phyloP scores from a whole-genome alignment of 2,329 filamentous ascomycete species.

The Ceratocystis smalleyi region DNA sequence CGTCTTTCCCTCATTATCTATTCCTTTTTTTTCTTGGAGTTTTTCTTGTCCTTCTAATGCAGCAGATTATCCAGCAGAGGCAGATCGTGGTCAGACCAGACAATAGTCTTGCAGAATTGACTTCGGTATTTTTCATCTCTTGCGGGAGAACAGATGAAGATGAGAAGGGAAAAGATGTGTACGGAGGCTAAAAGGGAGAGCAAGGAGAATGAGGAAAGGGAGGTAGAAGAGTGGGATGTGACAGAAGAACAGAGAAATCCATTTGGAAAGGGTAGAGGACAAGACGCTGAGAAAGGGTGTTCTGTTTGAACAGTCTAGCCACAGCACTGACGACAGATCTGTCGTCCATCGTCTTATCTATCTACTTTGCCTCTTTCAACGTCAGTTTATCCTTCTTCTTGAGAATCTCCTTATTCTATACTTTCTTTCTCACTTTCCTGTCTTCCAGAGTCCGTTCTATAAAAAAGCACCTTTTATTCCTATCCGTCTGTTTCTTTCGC shows the following conservation, averaged over 20 bases:
- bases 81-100: not conserved
- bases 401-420: too few relatives aligned
- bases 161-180: not conserved
- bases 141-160: not conserved
- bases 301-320: not conserved
- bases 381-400: too few relatives aligned
- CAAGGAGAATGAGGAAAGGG: not conserved
- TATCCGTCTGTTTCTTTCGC: constrained; percentile 17
- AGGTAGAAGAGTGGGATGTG: not conserved
- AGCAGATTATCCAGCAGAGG: not conserved
- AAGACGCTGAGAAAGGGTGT: not conserved
- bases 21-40: not conserved
- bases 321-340: too few relatives aligned
- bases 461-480: constrained; percentile 9
- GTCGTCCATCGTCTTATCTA: too few relatives aligned
- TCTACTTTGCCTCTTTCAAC: too few relatives aligned
- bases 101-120: not conserved
- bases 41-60: constrained; percentile 6
- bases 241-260: not conserved
- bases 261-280: not conserved
- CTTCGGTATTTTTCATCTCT: not conserved
- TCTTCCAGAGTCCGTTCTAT: not conserved
- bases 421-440: too few relatives aligned
- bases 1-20: too few relatives aligned
- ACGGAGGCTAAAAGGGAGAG: not conserved